Evolutionary conservation across 2,329 filamentous ascomycete genomes (phyloP).

Genomic region (Fusarium bactridioides): DNA sequence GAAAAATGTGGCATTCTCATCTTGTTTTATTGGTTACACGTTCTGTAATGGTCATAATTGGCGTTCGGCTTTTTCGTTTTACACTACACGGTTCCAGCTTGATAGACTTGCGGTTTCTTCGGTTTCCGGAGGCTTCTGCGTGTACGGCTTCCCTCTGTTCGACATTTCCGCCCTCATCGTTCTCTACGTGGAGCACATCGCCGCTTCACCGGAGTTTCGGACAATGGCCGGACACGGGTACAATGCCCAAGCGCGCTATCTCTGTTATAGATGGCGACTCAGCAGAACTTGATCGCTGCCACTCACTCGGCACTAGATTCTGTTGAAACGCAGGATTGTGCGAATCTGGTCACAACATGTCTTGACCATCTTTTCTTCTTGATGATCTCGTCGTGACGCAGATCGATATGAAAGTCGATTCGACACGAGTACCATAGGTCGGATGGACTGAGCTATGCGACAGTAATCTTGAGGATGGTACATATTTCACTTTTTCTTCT

Average conservation of each 20-base stretch:
- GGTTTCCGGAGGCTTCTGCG: slow-evolving; percentile 24
- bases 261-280: slow-evolving; percentile 17
- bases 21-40: slow-evolving; percentile 41
- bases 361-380: slow-evolving; percentile 11
- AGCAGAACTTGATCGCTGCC: slow-evolving; percentile 1
- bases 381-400: not conserved
- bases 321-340: slow-evolving; percentile 16
- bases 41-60: slow-evolving; percentile 47
- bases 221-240: not conserved
- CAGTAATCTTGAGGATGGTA: slow-evolving; percentile 43
- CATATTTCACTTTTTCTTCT: slow-evolving; percentile 37
- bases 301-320: slow-evolving; percentile 28
- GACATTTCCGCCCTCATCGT: not conserved
- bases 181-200: not conserved
- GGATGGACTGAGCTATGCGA: slow-evolving; percentile 2
- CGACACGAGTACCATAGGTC: not conserved
- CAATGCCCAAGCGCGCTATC: slow-evolving; percentile 1
- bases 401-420: not conserved
- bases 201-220: not conserved
- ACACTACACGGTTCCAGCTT: slow-evolving; percentile 39
- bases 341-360: slow-evolving; percentile 7
- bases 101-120: slow-evolving; percentile 40
- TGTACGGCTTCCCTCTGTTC: not conserved
- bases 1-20: slow-evolving; percentile 19
- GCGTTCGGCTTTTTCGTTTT: slow-evolving; percentile 41